A percentile compares a stretch with the other conserved stretches of the same genome.
Evolutionary conservation across 768 basidiomycete species (phyloP).

Genomic region (Dendrothele bispora): DNA sequence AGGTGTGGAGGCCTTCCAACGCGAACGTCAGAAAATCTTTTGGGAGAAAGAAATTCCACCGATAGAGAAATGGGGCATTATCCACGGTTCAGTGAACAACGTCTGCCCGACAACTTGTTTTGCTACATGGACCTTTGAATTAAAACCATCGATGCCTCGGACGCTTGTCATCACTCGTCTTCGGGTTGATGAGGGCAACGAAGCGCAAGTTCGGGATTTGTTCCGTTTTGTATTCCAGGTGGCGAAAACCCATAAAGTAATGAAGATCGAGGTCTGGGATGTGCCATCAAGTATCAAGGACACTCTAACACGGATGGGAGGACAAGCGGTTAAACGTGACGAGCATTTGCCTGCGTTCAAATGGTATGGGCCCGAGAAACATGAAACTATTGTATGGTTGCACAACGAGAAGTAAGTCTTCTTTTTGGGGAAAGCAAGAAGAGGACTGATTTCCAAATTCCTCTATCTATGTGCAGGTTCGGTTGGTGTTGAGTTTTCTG

Average conservation of each 20-base stretch:
- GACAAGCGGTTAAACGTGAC: slow-evolving; percentile 29
- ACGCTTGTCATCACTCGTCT: slow-evolving; percentile 48
- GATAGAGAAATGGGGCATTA: slow-evolving; percentile 4
- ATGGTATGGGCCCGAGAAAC: slow-evolving; percentile 45
- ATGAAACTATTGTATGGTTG: slow-evolving; percentile 38
- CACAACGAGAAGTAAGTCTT: slow-evolving; percentile 47
- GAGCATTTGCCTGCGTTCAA: slow-evolving; percentile 45
- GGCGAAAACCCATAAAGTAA: slow-evolving; percentile 33
- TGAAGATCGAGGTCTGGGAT: slow-evolving; percentile 49
- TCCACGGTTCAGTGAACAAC: too few relatives aligned
- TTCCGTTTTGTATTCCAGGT: slow-evolving; percentile 39
- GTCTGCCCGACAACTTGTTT: too few relatives aligned
- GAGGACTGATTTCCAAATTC: neutral
- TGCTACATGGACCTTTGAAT: slow-evolving; percentile 48
- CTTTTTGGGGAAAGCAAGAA: neutral
- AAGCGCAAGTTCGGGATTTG: slow-evolving; percentile 17
- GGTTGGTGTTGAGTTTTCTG: slow-evolving; percentile 41
- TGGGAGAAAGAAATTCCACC: slow-evolving; percentile 4
- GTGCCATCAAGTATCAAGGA: slow-evolving; percentile 32
- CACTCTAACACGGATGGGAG: slow-evolving; percentile 28
- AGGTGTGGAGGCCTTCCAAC: slow-evolving; percentile 49
- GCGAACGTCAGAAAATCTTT: slow-evolving; percentile 23
- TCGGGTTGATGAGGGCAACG: slow-evolving; percentile 12
- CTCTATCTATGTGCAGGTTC: slow-evolving; percentile 25
- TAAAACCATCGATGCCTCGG: slow-evolving; percentile 23